Conservation (phyloP, 139 green algal genomes). For the Tetraselmis chui region DNA sequence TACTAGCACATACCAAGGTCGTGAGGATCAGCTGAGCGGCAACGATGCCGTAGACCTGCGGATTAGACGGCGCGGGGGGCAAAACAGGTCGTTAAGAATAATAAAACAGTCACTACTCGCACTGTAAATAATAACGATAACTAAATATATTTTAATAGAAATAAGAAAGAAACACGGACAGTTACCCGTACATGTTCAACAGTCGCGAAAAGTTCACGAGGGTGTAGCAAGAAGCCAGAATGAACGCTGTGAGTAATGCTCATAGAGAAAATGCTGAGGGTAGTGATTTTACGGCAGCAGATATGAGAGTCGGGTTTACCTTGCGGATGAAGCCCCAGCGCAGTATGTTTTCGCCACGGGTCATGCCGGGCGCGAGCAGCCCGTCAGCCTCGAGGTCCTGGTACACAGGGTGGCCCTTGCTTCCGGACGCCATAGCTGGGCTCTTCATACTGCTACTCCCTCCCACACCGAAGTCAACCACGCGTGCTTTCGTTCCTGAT, state of each 20-base stretch:
- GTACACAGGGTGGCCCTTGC: background rate
- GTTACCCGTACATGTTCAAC: background rate
- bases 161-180: background rate
- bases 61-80: no score
- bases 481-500: no score
- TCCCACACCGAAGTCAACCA: no score
- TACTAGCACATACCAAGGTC: constrained; percentile 16
- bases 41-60: constrained; percentile 54
- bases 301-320: constrained; percentile 9
- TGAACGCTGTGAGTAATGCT: no score
- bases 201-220: no score
- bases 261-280: background rate
- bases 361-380: constrained; percentile 31
- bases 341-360: constrained; percentile 33
- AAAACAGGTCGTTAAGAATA: no score
- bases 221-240: no score
- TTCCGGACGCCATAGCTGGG: background rate
- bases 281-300: background rate
- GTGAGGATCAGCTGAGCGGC: constrained; percentile 44
- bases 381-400: background rate
- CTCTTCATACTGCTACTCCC: background rate
- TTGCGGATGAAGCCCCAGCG: constrained; percentile 55
- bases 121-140: no score
- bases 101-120: no score
- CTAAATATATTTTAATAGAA: no score